Conservation (phyloP, 352 stramenopile species). For the Phytophthora agathidicida region DNA sequence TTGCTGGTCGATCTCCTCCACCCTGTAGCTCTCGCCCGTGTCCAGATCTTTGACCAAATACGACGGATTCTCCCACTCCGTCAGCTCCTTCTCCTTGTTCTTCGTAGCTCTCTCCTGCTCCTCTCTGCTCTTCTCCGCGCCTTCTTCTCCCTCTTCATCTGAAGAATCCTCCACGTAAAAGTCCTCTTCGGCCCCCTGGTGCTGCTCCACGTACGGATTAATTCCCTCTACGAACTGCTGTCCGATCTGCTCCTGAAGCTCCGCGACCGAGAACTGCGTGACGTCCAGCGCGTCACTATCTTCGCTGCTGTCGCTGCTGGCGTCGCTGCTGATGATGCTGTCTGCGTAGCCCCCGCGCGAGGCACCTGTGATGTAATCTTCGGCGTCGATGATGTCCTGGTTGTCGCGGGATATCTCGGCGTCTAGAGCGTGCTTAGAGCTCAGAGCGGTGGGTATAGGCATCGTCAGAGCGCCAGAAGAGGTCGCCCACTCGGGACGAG, state of each 20-base stretch:
- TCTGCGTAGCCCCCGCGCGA: slow-evolving; percentile 25
- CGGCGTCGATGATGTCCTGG: slow-evolving; percentile 19
- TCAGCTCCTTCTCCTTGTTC: slow-evolving; percentile 36
- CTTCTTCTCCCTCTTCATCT: slow-evolving; percentile 23
- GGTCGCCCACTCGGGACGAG: slow-evolving; percentile 12
- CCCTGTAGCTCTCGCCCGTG: slow-evolving; percentile 76
- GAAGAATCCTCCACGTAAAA: slow-evolving; percentile 38
- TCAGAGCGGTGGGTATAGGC: not conserved
- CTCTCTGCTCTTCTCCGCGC: slow-evolving; percentile 11
- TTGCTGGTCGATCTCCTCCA: slow-evolving; percentile 87
- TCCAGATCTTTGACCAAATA: slow-evolving; percentile 87
- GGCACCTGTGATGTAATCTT: slow-evolving; percentile 33
- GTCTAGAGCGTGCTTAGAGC: slow-evolving; percentile 1
- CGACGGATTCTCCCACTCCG: slow-evolving; percentile 79
- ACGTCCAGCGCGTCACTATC: slow-evolving; percentile 25
- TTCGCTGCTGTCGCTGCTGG: slow-evolving; percentile 30
- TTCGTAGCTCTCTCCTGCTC: not conserved
- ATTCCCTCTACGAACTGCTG: slow-evolving; percentile 44
- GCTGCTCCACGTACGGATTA: slow-evolving; percentile 63
- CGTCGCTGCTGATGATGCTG: slow-evolving; percentile 38
- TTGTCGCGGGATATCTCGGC: slow-evolving; percentile 19
- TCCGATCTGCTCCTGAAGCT: slow-evolving; percentile 38
- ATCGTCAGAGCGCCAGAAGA: slow-evolving; percentile 26
- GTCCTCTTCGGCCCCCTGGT: slow-evolving; percentile 31
- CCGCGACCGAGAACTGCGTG: slow-evolving; percentile 29